A percentile compares a stretch with the other conserved stretches of the same genome.
phyloP scores from a whole-genome alignment of 2,329 filamentous ascomycete genomes.

The Thermoascus crustaceus region DNA sequence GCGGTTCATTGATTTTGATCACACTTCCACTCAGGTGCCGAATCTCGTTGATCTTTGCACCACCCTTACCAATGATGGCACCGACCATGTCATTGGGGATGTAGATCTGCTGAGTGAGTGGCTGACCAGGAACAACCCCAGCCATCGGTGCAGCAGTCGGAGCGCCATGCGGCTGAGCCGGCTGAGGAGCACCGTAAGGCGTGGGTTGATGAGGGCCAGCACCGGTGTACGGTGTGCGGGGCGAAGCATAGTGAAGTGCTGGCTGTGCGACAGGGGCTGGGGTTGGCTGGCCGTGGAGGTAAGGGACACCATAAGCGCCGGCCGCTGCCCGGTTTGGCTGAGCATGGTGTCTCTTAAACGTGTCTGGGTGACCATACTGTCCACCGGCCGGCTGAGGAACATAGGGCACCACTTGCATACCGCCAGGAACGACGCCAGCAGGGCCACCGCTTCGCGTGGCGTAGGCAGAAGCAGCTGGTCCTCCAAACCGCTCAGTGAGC shows the following conservation, averaged over 20 bases:
- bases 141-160: slow-evolving; percentile 60
- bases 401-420: slow-evolving; percentile 99
- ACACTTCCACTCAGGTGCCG: slow-evolving; percentile 93
- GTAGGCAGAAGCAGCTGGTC: slow-evolving; percentile 93
- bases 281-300: slow-evolving; percentile 60
- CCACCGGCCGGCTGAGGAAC: slow-evolving; percentile 87
- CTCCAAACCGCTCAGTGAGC: slow-evolving; percentile 91
- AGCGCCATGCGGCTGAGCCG: slow-evolving; percentile 54
- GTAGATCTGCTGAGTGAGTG: slow-evolving; percentile 95
- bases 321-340: slow-evolving; percentile 68
- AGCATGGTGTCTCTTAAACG: slow-evolving; percentile 66
- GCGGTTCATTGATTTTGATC: slow-evolving; percentile 99
- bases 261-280: slow-evolving; percentile 49
- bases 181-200: slow-evolving; percentile 57
- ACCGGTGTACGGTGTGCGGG: slow-evolving; percentile 67
- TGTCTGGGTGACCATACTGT: slow-evolving; percentile 84
- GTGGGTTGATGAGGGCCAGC: slow-evolving; percentile 71
- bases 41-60: slow-evolving; percentile 99
- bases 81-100: slow-evolving; percentile 99
- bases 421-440: slow-evolving; percentile 86
- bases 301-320: slow-evolving; percentile 61
- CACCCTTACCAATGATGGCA: slow-evolving; percentile 96
- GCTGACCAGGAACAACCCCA: slow-evolving; percentile 66
- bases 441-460: slow-evolving; percentile 90
- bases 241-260: slow-evolving; percentile 71